Conservation (phyloP, 495 filamentous ascomycete genomes). For the Parathielavia appendiculata region DNA sequence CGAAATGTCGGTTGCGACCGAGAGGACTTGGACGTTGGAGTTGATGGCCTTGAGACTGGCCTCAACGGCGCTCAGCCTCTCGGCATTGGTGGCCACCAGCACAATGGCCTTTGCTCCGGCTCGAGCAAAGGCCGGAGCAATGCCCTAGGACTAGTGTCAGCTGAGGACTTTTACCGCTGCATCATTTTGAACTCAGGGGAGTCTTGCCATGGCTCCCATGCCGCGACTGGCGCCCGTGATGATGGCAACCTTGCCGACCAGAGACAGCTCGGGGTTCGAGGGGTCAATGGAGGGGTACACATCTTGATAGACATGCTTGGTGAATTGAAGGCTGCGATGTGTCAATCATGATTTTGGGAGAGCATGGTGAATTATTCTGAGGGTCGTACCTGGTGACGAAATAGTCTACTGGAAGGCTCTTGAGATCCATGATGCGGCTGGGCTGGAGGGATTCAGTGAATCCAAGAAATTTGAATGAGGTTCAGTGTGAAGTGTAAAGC, state of each 20-base stretch:
- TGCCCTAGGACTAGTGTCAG: conserved; percentile 24
- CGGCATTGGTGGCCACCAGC: conserved; percentile 35
- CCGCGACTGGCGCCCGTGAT: conserved; percentile 46
- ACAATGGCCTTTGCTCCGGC: conserved; percentile 40
- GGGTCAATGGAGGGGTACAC: conserved; percentile 44
- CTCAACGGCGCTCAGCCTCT: conserved; percentile 31
- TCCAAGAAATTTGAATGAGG: too few relatives aligned
- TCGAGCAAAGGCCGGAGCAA: conserved; percentile 39
- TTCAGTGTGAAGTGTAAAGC: too few relatives aligned
- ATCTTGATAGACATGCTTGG: conserved; percentile 38
- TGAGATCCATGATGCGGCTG: not conserved
- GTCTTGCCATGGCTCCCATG: conserved; percentile 33
- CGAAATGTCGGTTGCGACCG: conserved; percentile 30
- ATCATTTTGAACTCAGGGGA: too few relatives aligned
- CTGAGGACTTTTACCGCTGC: too few relatives aligned
- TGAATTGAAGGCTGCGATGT: conserved; percentile 23
- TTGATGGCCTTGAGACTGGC: conserved; percentile 28
- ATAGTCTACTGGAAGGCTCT: conserved; percentile 24
- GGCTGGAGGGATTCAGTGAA: not conserved
- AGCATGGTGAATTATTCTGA: not conserved
- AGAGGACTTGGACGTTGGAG: conserved; percentile 31
- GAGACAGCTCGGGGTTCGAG: conserved; percentile 25
- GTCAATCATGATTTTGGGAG: not conserved
- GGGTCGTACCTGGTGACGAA: conserved; percentile 18
- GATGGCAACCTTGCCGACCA: conserved; percentile 40